Conservation (phyloP, 148 eudicot species). For the Nepenthes gracilis region DNA sequence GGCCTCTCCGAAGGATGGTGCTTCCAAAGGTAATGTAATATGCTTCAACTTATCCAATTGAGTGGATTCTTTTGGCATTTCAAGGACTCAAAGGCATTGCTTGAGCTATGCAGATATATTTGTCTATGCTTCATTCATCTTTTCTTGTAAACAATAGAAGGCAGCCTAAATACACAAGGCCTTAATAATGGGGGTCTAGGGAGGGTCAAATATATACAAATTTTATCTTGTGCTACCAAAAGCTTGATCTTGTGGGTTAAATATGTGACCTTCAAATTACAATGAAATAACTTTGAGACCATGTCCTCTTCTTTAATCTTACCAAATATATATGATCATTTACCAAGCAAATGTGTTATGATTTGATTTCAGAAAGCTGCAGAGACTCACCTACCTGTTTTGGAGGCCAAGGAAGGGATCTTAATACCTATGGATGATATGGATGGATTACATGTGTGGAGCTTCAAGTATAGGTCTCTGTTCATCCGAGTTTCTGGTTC, state of each 20-base stretch:
- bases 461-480: constrained; percentile 1
- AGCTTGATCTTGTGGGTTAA: too few relatives aligned
- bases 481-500: not conserved
- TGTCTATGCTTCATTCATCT: too few relatives aligned
- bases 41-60: not conserved
- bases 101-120: not conserved
- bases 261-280: too few relatives aligned
- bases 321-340: too few relatives aligned
- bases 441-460: not conserved
- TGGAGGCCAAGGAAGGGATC: not conserved
- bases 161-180: too few relatives aligned
- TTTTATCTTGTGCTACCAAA: too few relatives aligned
- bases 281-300: too few relatives aligned
- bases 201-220: too few relatives aligned
- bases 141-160: too few relatives aligned
- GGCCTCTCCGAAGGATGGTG: not conserved
- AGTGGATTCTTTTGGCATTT: not conserved
- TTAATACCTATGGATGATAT: not conserved
- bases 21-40: not conserved
- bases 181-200: too few relatives aligned
- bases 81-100: not conserved
- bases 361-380: not conserved
- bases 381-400: not conserved
- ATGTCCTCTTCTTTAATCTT: too few relatives aligned
- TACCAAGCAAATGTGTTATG: not conserved